These are phyloP conservation scores for Blastobotrys mokoenaii DNA, from an alignment of 805 yeast species.

Conservation along the genomic window DNA sequence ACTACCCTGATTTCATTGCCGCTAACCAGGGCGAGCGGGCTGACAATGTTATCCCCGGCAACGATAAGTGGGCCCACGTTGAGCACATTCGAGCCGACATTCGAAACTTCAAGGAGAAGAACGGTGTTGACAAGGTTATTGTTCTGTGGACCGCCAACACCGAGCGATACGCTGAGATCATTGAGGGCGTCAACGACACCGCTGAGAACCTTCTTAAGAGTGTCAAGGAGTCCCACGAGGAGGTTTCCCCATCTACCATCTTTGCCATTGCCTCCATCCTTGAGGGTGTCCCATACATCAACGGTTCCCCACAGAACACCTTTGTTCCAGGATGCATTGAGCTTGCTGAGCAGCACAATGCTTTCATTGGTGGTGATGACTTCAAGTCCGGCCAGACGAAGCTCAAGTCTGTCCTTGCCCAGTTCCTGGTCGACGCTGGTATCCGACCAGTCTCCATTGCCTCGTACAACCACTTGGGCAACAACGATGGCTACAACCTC, in stretches of 20 bases:
- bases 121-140: slow-evolving; percentile 76
- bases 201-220: slow-evolving; percentile 68
- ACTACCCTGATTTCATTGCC: slow-evolving; percentile 95
- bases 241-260: slow-evolving; percentile 86
- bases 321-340: slow-evolving; percentile 93
- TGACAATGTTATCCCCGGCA: slow-evolving; percentile 66
- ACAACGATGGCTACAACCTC: slow-evolving; percentile 90
- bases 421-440: slow-evolving; percentile 94
- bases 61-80: slow-evolving; percentile 82
- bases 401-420: slow-evolving; percentile 92
- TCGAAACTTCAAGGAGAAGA: slow-evolving; percentile 59
- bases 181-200: slow-evolving; percentile 79
- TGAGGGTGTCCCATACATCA: slow-evolving; percentile 83
- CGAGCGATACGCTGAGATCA: slow-evolving; percentile 77
- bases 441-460: slow-evolving; percentile 91
- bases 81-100: slow-evolving; percentile 81
- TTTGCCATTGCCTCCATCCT: slow-evolving; percentile 90
- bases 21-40: slow-evolving; percentile 91
- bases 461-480: slow-evolving; percentile 92
- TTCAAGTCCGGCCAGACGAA: slow-evolving; percentile 96
- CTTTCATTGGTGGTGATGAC: slow-evolving; percentile 94
- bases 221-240: slow-evolving; percentile 70
- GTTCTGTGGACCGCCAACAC: slow-evolving; percentile 97
- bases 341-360: slow-evolving; percentile 66
- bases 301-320: slow-evolving; percentile 96